A percentile compares a stretch with the other conserved stretches of the same genome.
These are phyloP conservation scores for Phoma sp. DNA, from an alignment of 2,329 filamentous ascomycete genomes.

Conservation along the genomic window DNA sequence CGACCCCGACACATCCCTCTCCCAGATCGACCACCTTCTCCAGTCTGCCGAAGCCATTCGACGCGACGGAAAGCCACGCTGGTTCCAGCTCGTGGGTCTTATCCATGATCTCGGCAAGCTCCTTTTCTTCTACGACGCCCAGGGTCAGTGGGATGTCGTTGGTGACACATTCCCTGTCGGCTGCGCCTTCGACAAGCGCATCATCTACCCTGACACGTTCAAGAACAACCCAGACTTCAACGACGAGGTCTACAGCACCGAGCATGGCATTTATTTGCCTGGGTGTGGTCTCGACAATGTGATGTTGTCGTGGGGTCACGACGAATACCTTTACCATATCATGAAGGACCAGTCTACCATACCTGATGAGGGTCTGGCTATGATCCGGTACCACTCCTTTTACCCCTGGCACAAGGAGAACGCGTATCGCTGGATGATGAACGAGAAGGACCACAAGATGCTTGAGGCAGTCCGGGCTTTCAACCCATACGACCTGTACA, in stretches of 20 bases:
- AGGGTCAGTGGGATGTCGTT: conserved; percentile 92
- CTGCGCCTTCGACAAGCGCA: conserved; percentile 74
- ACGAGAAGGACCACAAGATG: conserved; percentile 80
- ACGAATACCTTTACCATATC: conserved; percentile 87
- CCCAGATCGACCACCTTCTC: conserved; percentile 87
- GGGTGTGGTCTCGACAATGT: conserved; percentile 85
- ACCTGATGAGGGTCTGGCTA: conserved; percentile 82
- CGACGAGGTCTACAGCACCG: conserved; percentile 75
- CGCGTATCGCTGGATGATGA: conserved; percentile 83
- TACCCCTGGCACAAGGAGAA: conserved; percentile 89
- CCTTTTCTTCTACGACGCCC: conserved; percentile 79
- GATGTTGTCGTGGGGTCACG: conserved; percentile 90
- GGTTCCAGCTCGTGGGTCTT: conserved; percentile 80
- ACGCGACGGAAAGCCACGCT: conserved; percentile 79
- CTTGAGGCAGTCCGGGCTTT: conserved; percentile 82
- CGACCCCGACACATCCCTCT: conserved; percentile 85
- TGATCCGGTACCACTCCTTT: conserved; percentile 93
- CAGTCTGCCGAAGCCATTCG: conserved; percentile 90
- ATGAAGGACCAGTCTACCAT: conserved; percentile 81
- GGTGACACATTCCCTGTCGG: conserved; percentile 85
- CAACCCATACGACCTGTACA: conserved; percentile 91
- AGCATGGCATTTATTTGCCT: conserved; percentile 78
- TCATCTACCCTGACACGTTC: conserved; percentile 84
- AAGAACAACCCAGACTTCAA: conserved; percentile 74
- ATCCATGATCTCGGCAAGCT: conserved; percentile 84